These are phyloP conservation scores for Dovyalis caffra DNA, from an alignment of 345 rosid genomes.

Conservation along the genomic window DNA sequence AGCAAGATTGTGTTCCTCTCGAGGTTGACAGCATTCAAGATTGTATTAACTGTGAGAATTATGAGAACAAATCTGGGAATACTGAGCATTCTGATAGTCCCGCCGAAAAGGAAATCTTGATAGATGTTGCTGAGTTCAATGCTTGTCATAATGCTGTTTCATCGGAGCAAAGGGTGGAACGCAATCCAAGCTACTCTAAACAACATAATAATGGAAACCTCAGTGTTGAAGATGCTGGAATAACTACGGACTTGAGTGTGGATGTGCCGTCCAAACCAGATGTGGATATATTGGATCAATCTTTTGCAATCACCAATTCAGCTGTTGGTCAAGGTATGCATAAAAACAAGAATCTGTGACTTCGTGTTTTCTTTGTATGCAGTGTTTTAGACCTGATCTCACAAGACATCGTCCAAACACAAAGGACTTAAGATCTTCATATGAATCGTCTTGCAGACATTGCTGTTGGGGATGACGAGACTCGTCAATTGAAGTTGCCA, in stretches of 20 bases:
- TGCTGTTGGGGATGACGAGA: constrained; percentile 13
- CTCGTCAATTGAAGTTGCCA: constrained; percentile 5
- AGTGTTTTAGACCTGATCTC: background rate
- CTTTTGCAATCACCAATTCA: background rate
- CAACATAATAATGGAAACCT: background rate
- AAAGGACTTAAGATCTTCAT: background rate
- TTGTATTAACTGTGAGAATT: background rate
- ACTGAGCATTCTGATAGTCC: background rate
- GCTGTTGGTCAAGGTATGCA: constrained; percentile 15
- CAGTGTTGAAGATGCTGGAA: constrained; percentile 4
- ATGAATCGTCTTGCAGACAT: constrained; percentile 12
- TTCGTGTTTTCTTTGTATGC: background rate
- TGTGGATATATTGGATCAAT: background rate
- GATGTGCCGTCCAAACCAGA: background rate
- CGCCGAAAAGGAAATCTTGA: background rate
- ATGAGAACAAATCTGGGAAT: background rate
- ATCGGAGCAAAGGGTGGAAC: background rate
- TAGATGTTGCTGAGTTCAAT: background rate
- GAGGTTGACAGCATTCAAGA: background rate
- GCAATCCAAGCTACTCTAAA: background rate
- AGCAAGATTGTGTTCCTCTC: background rate
- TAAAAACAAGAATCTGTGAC: no score
- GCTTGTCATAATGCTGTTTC: background rate
- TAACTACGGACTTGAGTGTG: background rate
- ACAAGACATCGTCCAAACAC: background rate